phyloP scores from a whole-genome alignment of 108 stramenopile species.

The Skeletonema potamos region DNA sequence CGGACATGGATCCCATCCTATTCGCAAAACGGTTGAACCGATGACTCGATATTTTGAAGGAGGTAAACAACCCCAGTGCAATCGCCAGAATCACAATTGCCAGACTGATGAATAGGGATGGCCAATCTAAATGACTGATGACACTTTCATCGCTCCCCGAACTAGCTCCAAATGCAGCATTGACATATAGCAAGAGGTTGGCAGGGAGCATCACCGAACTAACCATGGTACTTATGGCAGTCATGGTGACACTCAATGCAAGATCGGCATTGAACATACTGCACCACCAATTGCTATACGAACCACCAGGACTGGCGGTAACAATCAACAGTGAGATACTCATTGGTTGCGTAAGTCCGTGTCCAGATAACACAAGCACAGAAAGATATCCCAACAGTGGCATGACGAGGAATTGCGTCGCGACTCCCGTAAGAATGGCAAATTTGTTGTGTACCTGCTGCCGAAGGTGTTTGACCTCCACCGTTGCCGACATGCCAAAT shows the following conservation, averaged over 20 bases:
- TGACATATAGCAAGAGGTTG: constrained; percentile 81
- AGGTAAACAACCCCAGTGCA: constrained; percentile 60
- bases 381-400: constrained; percentile 80
- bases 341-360: constrained; percentile 45
- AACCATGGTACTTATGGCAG: constrained; percentile 79
- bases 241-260: constrained; percentile 88
- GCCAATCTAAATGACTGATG: constrained; percentile 68
- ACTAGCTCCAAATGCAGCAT: constrained; percentile 56
- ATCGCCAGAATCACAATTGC: constrained; percentile 79
- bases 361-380: constrained; percentile 49
- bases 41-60: constrained; percentile 48
- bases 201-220: constrained; percentile 69
- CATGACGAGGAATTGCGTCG: constrained; percentile 71
- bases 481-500: constrained; percentile 78
- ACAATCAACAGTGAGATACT: constrained; percentile 83
- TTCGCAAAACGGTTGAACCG: constrained; percentile 54
- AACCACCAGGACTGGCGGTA: constrained; percentile 82
- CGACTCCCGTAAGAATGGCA: constrained; percentile 53
- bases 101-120: constrained; percentile 62
- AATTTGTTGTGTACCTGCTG: constrained; percentile 57
- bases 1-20: constrained; percentile 66
- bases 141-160: constrained; percentile 27
- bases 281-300: constrained; percentile 91
- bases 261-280: constrained; percentile 89
- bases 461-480: constrained; percentile 51